These are phyloP conservation scores for Pythium scleroteichum DNA, from an alignment of 352 stramenopile genomes.

Conservation along the genomic window DNA sequence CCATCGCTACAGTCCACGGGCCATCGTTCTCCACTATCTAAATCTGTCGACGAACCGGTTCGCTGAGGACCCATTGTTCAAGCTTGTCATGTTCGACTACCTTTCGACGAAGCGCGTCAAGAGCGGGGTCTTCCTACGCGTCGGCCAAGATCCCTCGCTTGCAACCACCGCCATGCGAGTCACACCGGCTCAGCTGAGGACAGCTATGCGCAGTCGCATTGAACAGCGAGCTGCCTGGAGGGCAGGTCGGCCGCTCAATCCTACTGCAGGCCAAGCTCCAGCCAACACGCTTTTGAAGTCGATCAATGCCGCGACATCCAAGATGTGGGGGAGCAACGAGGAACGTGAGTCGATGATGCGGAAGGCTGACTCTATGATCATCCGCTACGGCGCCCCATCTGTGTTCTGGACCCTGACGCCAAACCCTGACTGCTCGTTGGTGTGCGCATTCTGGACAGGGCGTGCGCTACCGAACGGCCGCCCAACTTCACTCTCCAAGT, in stretches of 20 bases:
- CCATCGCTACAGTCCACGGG: neutral
- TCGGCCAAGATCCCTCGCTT: slow-evolving; percentile 21
- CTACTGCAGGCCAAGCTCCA: neutral
- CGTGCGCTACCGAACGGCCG: slow-evolving; percentile 10
- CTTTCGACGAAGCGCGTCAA: too few species aligned
- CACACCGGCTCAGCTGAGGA: slow-evolving; percentile 15
- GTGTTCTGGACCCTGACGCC: slow-evolving; percentile 37
- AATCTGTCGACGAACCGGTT: slow-evolving; percentile 23
- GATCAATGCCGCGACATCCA: slow-evolving; percentile 13
- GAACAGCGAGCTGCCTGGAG: slow-evolving; percentile 18
- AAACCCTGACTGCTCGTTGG: slow-evolving; percentile 29
- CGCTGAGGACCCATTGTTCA: slow-evolving; percentile 22
- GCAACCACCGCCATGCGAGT: slow-evolving; percentile 15
- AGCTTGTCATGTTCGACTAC: slow-evolving; percentile 33
- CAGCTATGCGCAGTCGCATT: slow-evolving; percentile 10
- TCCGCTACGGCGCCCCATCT: too few species aligned
- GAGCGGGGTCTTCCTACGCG: slow-evolving; percentile 23
- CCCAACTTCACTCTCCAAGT: neutral
- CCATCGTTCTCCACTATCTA: slow-evolving; percentile 32
- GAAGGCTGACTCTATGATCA: slow-evolving; percentile 24
- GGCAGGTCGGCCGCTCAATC: neutral
- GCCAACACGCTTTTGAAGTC: slow-evolving; percentile 4
- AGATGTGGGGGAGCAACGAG: slow-evolving; percentile 36
- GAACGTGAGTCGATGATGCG: slow-evolving; percentile 20
- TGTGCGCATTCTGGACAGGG: slow-evolving; percentile 28